Evolutionary conservation across 2,329 filamentous ascomycete species (phyloP).

Genomic region (Incumbomyces lentus): DNA sequence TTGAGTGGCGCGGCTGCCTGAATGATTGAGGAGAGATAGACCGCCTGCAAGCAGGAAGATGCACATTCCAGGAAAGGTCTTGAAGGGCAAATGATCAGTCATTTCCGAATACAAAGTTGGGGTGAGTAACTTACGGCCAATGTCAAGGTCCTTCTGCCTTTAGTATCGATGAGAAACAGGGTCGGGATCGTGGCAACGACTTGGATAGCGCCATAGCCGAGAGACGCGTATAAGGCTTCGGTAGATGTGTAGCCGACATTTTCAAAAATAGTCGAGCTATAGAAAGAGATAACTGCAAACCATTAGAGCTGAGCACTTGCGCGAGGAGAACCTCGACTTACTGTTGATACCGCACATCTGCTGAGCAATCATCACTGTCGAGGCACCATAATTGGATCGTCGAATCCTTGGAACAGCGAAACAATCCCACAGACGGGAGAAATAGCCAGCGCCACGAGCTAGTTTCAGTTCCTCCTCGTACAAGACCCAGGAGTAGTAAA

Average conservation of each 20-base stretch:
- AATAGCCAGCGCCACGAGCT: conserved; percentile 32
- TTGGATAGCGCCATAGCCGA: conserved; percentile 49
- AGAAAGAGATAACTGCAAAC: conserved; percentile 35
- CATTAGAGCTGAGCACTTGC: too few species aligned
- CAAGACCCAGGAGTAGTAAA: conserved; percentile 45
- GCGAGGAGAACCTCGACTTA: too few species aligned
- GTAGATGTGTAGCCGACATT: conserved; percentile 36
- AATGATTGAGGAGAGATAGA: conserved; percentile 36
- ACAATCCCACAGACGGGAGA: conserved; percentile 29
- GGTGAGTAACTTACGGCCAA: too few species aligned
- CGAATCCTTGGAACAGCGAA: conserved; percentile 22
- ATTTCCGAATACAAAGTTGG: too few species aligned
- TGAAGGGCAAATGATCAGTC: conserved; percentile 27
- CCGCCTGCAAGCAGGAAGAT: conserved; percentile 39
- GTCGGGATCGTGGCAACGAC: conserved; percentile 50
- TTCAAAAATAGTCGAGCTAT: conserved; percentile 41
- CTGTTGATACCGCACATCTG: conserved; percentile 26
- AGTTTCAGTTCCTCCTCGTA: conserved; percentile 33
- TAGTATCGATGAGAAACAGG: conserved; percentile 48
- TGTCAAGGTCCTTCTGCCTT: conserved; percentile 42
- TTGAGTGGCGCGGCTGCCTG: conserved; percentile 15
- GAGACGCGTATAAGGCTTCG: conserved; percentile 42
- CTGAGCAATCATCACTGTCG: conserved; percentile 41
- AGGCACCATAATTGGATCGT: conserved; percentile 21
- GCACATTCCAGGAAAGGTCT: conserved; percentile 43